phyloP scores from a whole-genome alignment of 805 yeast genomes.

The Metschnikowia bowlesiae region DNA sequence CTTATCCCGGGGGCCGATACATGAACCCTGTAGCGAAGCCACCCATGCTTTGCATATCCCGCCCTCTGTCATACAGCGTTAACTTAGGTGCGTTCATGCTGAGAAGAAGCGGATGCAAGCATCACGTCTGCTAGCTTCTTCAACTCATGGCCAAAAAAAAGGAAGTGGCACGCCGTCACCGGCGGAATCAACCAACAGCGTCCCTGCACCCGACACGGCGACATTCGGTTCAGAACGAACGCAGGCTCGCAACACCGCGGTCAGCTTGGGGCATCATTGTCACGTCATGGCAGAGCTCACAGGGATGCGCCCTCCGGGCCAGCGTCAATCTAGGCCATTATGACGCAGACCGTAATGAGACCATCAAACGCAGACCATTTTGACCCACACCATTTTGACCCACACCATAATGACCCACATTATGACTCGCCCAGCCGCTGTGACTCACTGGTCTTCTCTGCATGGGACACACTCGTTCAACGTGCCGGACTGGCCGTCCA shows the following conservation, averaged over 20 bases:
- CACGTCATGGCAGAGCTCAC: too few species aligned
- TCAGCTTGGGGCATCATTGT: too few species aligned
- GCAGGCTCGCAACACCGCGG: not conserved
- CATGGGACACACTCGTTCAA: conserved; percentile 14
- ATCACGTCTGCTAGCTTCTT: conserved; percentile 44
- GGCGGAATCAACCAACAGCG: conserved; percentile 20
- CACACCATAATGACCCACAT: too few species aligned
- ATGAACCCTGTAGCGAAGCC: not conserved
- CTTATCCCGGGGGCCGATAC: not conserved
- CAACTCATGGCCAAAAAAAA: conserved; percentile 46
- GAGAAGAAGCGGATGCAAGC: conserved; percentile 19
- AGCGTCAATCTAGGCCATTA: conserved; percentile 22
- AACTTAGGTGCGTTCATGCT: not conserved
- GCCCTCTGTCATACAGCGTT: too few species aligned
- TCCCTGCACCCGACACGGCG: not conserved
- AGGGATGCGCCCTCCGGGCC: too few species aligned
- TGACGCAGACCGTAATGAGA: too few species aligned
- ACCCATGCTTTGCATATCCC: too few species aligned
- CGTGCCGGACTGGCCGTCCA: conserved; percentile 36
- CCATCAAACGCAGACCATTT: too few species aligned
- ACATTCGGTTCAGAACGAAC: conserved; percentile 3
- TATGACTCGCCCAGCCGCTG: not conserved
- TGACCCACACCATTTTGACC: too few species aligned
- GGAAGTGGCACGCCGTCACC: conserved; percentile 58
- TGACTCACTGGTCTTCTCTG: conserved; percentile 7